phyloP scores from a whole-genome alignment of 345 rosid species.

The Geranium rotundifolium region DNA sequence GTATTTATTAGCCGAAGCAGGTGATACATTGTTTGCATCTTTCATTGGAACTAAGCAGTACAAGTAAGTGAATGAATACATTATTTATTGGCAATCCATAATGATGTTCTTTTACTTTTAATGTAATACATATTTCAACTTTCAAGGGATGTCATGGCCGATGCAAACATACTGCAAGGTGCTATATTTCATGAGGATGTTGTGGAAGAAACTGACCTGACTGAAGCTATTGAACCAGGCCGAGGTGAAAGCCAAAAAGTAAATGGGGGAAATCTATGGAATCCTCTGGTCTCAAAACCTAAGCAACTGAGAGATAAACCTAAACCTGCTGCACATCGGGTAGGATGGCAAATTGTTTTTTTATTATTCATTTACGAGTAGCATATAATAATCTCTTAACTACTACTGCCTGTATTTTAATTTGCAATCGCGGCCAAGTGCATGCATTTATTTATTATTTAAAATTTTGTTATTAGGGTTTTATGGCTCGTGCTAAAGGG shows the following conservation, averaged over 20 bases:
- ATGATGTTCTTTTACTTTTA: background rate
- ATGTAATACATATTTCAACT: conserved; percentile 1
- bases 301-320: conserved; percentile 43
- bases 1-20: conserved; percentile 88
- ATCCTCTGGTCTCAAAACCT: conserved; percentile 39
- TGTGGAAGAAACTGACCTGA: conserved; percentile 29
- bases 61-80: conserved; percentile 40
- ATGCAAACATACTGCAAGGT: conserved; percentile 92
- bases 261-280: conserved; percentile 33
- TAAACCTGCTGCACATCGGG: conserved; percentile 97
- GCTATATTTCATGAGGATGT: conserved; percentile 79
- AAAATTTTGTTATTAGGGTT: conserved; percentile 41
- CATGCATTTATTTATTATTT: conserved; percentile 4
- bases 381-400: background rate
- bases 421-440: background rate
- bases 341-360: conserved; percentile 17
- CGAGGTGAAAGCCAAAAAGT: conserved; percentile 29
- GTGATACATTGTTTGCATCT: conserved; percentile 92
- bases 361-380: background rate
- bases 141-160: conserved; percentile 85
- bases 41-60: conserved; percentile 92
- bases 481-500: conserved; percentile 95
- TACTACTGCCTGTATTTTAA: too few species aligned
- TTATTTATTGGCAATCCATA: background rate
- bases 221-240: conserved; percentile 31